These are phyloP conservation scores for Trichocomaceae sp. DNA, from an alignment of 2,329 filamentous ascomycete genomes.

Conservation along the genomic window DNA sequence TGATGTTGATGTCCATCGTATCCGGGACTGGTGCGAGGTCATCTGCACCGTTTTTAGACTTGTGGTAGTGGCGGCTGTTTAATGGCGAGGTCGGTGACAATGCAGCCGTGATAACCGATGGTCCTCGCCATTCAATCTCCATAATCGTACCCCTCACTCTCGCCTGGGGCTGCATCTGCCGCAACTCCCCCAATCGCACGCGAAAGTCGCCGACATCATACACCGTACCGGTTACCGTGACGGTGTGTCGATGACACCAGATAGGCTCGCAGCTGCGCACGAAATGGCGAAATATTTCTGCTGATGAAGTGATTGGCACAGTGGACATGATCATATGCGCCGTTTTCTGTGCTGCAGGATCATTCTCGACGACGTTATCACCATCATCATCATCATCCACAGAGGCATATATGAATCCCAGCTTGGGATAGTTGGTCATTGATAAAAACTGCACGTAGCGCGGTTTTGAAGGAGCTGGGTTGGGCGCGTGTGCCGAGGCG, in stretches of 20 bases:
- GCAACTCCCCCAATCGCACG: conserved; percentile 38
- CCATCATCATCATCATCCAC: conserved; percentile 16
- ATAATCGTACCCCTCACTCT: conserved; percentile 37
- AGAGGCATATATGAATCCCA: conserved; percentile 39
- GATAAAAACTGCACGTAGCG: conserved; percentile 40
- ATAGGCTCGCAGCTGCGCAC: conserved; percentile 36
- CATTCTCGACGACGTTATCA: not conserved
- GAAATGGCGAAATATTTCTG: conserved; percentile 35
- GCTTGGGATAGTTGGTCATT: conserved; percentile 33
- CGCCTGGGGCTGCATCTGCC: conserved; percentile 33
- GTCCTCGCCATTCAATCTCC: conserved; percentile 40
- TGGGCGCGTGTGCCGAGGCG: conserved; percentile 24
- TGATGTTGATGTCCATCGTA: conserved; percentile 3
- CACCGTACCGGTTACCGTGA: conserved; percentile 31
- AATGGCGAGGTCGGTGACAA: conserved; percentile 1
- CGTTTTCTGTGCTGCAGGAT: not conserved
- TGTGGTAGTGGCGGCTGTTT: not conserved
- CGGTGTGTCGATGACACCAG: conserved; percentile 37
- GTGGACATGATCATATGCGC: conserved; percentile 34
- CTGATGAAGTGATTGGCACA: conserved; percentile 29
- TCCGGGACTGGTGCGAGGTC: not conserved
- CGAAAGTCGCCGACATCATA: conserved; percentile 40
- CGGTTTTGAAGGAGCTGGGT: conserved; percentile 23
- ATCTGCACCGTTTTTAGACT: not conserved
- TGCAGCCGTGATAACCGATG: conserved; percentile 27